phyloP scores from a whole-genome alignment of 176 grass and related monocot genomes.

The Chrysopogon serrulatus region DNA sequence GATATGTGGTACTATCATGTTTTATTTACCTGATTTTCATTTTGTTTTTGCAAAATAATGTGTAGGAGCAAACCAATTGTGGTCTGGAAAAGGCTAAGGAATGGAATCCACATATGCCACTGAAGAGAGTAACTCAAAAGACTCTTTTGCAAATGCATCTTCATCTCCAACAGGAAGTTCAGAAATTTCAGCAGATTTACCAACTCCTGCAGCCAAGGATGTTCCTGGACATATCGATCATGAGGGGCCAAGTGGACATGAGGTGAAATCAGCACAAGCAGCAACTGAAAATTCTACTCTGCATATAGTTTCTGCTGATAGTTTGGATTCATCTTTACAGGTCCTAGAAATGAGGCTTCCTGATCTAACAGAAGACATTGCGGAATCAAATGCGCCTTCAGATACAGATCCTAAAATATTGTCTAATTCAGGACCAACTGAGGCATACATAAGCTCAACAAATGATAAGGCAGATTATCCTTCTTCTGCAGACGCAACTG shows the following conservation, averaged over 20 bases:
- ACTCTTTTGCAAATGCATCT: slow-evolving; percentile 20
- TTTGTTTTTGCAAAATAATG: slow-evolving; percentile 16
- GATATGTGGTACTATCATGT: slow-evolving; percentile 4
- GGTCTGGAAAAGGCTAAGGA: neutral
- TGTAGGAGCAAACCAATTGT: slow-evolving; percentile 7
- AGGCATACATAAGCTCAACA: neutral
- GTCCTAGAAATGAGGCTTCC: neutral
- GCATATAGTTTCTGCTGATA: neutral
- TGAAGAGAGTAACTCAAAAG: slow-evolving; percentile 32
- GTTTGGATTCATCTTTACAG: slow-evolving; percentile 18
- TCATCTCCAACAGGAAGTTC: slow-evolving; percentile 30
- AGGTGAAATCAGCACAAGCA: slow-evolving; percentile 2
- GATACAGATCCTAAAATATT: neutral
- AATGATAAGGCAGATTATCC: slow-evolving; percentile 12
- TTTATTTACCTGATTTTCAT: slow-evolving; percentile 2
- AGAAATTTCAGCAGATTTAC: slow-evolving; percentile 25
- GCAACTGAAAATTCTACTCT: neutral
- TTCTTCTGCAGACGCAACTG: slow-evolving; percentile 16
- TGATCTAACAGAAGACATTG: slow-evolving; percentile 12
- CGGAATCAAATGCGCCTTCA: neutral
- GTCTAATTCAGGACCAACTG: slow-evolving; percentile 2
- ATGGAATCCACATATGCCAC: slow-evolving; percentile 26
- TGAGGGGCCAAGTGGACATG: neutral
- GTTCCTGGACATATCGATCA: neutral
- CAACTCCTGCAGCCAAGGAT: slow-evolving; percentile 26